A percentile compares a stretch with the other conserved stretches of the same genome.
phyloP scores from a whole-genome alignment of 202 grass and related monocot species.

The Cymbopogon flexuosus region DNA sequence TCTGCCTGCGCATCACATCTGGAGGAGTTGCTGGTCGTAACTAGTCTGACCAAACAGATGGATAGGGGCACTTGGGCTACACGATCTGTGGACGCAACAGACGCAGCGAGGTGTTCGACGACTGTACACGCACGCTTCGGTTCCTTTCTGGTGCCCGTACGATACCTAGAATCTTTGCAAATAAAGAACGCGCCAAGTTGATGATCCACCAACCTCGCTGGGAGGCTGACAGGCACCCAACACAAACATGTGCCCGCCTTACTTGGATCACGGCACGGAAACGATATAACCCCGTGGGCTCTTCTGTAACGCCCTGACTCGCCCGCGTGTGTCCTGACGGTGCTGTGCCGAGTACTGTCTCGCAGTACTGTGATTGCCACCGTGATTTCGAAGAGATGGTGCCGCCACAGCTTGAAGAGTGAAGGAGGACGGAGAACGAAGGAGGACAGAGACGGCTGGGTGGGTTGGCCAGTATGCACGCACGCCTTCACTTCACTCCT shows the following conservation, averaged over 20 bases:
- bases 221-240: neutral
- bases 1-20: neutral
- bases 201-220: neutral
- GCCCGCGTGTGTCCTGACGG: too few relatives aligned
- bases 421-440: neutral
- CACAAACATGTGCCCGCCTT: neutral
- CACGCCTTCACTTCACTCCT: neutral
- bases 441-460: neutral
- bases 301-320: neutral
- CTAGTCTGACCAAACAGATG: neutral
- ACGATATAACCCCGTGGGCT: slow-evolving; percentile 22
- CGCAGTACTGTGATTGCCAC: neutral
- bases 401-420: neutral
- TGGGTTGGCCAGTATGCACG: neutral
- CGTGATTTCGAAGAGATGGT: neutral
- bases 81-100: slow-evolving; percentile 4
- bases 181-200: slow-evolving; percentile 25
- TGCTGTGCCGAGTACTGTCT: neutral
- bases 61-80: neutral
- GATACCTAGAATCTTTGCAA: slow-evolving; percentile 24
- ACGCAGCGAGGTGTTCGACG: neutral
- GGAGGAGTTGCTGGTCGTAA: neutral
- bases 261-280: slow-evolving; percentile 13
- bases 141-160: neutral
- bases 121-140: slow-evolving; percentile 21